A percentile compares a stretch with the other conserved stretches of the same genome.
Evolutionary conservation across 805 yeast species (phyloP).

Genomic region (Saccharomycopsis javanensis): DNA sequence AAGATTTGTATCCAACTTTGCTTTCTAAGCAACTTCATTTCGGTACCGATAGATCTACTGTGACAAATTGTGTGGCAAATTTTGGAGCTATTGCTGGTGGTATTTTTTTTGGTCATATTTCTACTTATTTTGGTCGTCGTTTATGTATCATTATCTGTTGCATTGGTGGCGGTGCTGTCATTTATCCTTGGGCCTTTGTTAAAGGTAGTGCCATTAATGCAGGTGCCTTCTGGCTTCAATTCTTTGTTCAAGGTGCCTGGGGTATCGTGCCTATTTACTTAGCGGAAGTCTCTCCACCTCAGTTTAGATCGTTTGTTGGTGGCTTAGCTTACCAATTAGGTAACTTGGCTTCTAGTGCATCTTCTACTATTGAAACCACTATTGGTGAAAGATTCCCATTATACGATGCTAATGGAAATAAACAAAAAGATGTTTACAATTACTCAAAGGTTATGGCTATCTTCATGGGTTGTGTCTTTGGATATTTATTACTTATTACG

Average conservation of each 20-base stretch:
- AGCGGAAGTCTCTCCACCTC: conserved; percentile 56
- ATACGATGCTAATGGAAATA: conserved; percentile 25
- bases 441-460: conserved; percentile 68
- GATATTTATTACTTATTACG: conserved; percentile 37
- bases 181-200: conserved; percentile 53
- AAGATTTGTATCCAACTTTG: conserved; percentile 62
- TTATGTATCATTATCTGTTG: conserved; percentile 42
- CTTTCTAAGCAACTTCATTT: conserved; percentile 42
- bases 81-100: conserved; percentile 65
- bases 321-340: conserved; percentile 65
- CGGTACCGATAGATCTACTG: conserved; percentile 40
- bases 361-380: conserved; percentile 61
- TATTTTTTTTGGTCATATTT: conserved; percentile 43
- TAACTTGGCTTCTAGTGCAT: conserved; percentile 61
- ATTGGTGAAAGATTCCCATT: conserved; percentile 54
- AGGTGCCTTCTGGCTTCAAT: conserved; percentile 54
- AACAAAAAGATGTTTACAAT: conserved; percentile 31
- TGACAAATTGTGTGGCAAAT: conserved; percentile 53
- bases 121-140: conserved; percentile 54
- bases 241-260: conserved; percentile 66
- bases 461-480: conserved; percentile 57
- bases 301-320: conserved; percentile 49
- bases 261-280: conserved; percentile 61
- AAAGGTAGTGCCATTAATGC: conserved; percentile 33
- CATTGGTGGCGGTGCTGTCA: conserved; percentile 46